Percentiles rank a stretch among this genome's conserved stretches.
Evolutionary conservation across 2,329 filamentous ascomycete genomes (phyloP).

Genomic region (Massarina eburnea): DNA sequence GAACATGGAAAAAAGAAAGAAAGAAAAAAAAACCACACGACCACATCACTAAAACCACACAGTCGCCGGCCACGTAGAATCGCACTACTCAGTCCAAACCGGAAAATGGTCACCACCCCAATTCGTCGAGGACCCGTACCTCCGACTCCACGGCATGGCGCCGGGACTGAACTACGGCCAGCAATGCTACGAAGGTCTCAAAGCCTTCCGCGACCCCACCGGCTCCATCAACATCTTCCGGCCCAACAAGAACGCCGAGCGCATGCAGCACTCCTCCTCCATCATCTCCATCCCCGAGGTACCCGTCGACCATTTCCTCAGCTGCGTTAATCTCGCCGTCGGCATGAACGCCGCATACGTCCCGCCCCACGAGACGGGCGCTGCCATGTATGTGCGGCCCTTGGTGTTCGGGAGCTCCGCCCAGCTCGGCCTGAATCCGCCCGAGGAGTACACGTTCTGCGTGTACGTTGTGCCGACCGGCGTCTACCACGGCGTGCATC

Average conservation of each 20-base stretch:
- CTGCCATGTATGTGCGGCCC: slow-evolving; percentile 90
- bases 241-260: slow-evolving; percentile 77
- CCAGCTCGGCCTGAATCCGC: slow-evolving; percentile 81
- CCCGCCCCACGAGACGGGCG: slow-evolving; percentile 83
- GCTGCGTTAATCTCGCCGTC: slow-evolving; percentile 78
- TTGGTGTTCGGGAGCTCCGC: slow-evolving; percentile 84
- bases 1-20: no score
- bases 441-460: slow-evolving; percentile 88
- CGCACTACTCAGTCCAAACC: slow-evolving; percentile 73
- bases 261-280: slow-evolving; percentile 81
- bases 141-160: slow-evolving; percentile 92
- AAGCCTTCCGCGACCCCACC: slow-evolving; percentile 81
- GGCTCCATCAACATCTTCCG: slow-evolving; percentile 84
- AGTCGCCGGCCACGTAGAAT: slow-evolving; percentile 96
- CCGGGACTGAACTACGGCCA: slow-evolving; percentile 93
- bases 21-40: no score
- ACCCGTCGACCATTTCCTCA: slow-evolving; percentile 73
- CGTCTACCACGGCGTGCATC: slow-evolving; percentile 87
- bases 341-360: slow-evolving; percentile 87
- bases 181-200: slow-evolving; percentile 97
- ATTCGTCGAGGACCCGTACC: slow-evolving; percentile 80
- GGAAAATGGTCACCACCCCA: slow-evolving; percentile 75
- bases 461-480: slow-evolving; percentile 91
- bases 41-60: slow-evolving; percentile 1
- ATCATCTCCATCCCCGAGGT: slow-evolving; percentile 83